phyloP scores from a whole-genome alignment of 345 rosid genomes.

The Kandelia obovata region DNA sequence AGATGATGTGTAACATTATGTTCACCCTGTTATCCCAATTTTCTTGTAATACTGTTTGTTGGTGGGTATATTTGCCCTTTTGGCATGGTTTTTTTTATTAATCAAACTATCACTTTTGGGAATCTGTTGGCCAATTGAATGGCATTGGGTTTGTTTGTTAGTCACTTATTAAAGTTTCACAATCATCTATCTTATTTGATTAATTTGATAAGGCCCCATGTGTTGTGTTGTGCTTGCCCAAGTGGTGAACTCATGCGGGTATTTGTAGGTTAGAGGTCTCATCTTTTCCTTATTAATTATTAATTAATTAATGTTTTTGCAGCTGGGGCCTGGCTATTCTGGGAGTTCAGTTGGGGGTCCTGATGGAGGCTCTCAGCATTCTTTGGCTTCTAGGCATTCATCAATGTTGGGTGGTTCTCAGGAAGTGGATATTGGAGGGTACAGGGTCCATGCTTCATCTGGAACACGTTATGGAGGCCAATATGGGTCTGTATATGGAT shows the following conservation, averaged over 20 bases:
- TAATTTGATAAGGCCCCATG: neutral
- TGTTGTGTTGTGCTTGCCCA: neutral
- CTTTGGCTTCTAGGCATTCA: constrained; percentile 59
- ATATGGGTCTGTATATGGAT: constrained; percentile 62
- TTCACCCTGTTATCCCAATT: too few species aligned
- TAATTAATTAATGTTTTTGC: neutral
- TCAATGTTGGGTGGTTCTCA: constrained; percentile 54
- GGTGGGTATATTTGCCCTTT: neutral
- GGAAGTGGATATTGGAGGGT: constrained; percentile 65
- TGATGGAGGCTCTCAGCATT: constrained; percentile 61
- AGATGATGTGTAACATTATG: too few species aligned
- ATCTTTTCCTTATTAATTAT: constrained; percentile 5
- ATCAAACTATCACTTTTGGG: neutral
- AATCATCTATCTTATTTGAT: neutral
- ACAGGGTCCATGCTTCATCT: constrained; percentile 54
- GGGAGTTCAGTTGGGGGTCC: constrained; percentile 60
- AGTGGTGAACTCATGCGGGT: neutral
- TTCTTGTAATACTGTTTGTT: too few species aligned
- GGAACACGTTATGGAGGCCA: constrained; percentile 69
- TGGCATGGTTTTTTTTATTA: neutral
- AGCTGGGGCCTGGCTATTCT: constrained; percentile 62
- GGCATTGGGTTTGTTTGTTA: too few species aligned
- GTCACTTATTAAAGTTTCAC: too few species aligned
- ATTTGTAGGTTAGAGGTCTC: neutral
- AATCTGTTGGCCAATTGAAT: too few species aligned